A percentile compares a stretch with the other conserved stretches of the same genome.
These are phyloP conservation scores for Hypoxylon sp. DNA, from an alignment of 2,329 filamentous ascomycete species.

Conservation along the genomic window DNA sequence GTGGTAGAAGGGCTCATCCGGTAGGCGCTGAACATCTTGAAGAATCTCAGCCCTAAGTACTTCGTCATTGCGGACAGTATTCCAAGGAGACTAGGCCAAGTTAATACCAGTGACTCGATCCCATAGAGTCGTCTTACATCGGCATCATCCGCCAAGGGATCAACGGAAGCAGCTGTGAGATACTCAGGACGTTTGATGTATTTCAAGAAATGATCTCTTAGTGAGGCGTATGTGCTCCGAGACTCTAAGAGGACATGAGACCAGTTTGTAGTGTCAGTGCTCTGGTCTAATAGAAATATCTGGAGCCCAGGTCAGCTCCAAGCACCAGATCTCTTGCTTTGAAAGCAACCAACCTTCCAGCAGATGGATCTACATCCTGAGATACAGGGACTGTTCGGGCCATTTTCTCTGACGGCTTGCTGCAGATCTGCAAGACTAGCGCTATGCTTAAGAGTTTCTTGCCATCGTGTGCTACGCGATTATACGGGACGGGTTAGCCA, in stretches of 20 bases:
- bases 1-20: constrained; percentile 91
- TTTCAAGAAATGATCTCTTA: constrained; percentile 80
- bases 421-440: constrained; percentile 72
- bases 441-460: constrained; percentile 70
- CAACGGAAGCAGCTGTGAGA: constrained; percentile 75
- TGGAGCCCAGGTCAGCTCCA: constrained; percentile 54
- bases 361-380: constrained; percentile 86
- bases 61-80: constrained; percentile 87
- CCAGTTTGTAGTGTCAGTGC: constrained; percentile 76
- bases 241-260: constrained; percentile 73
- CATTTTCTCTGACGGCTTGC: constrained; percentile 72
- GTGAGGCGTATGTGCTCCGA: constrained; percentile 78
- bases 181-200: constrained; percentile 89
- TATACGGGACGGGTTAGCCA: constrained; percentile 13
- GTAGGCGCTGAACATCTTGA: constrained; percentile 94
- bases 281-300: constrained; percentile 85
- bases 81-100: constrained; percentile 83
- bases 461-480: constrained; percentile 73
- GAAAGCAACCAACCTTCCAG: constrained; percentile 78
- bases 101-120: constrained; percentile 31
- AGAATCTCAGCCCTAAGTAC: constrained; percentile 86
- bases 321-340: background rate
- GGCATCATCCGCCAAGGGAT: constrained; percentile 87
- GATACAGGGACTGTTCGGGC: constrained; percentile 72
- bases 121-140: constrained; percentile 57